Base-by-base conservation (phyloP, 225 moss, liverwort and hornwort species). In the Rhytidiadelphus loreus region DNA sequence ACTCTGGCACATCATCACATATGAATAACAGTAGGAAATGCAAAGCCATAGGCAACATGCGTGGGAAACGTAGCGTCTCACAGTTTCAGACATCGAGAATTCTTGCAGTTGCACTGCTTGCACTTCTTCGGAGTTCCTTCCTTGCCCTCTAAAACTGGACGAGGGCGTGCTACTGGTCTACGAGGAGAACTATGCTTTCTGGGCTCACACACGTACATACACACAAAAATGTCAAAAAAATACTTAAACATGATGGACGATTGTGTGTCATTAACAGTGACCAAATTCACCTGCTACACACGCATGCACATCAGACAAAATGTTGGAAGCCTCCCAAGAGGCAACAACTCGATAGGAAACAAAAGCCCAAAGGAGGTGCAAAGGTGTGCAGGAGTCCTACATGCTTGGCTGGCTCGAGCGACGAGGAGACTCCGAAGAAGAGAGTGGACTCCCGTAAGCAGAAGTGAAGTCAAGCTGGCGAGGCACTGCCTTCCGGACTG, bases 71-170 rank as follows among this genome's bases (percentile, higher is more conserved):
- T 48, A 74, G 62, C 28, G 83, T 73, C 97, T 93, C 88, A 97
- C 97, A 98, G 89, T 89, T 98, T 98, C 80, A 98, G 84, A 86
- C 97, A 98, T 44, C 96, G 96, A 65, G 97, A 98, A 70, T 96
- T 98, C 93, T 96, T 98, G 95, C 97, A 98, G 86, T 98, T 96
- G 89, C 97, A 98, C 88, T 96, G 97, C 89, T 98, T 98, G 94
- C 96, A 93, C 86, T 93, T 96, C 79, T 96, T 96, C 13, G 96
- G 97, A 80, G 96, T 96, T 77, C 92, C 93, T 87, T 98, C 97
- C 90, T 94, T 96, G 65, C 93, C 69, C 74, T 96, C 96, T 72
- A 92, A 90, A 63, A 55, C 87, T 74, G 92, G 71, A 75, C 95
- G 93, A 43, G 96, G 87, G 62, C 96, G 93, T 43, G 92, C 91